phyloP scores from a whole-genome alignment of 495 filamentous ascomycete species.

The Mycothermus thermophilus region DNA sequence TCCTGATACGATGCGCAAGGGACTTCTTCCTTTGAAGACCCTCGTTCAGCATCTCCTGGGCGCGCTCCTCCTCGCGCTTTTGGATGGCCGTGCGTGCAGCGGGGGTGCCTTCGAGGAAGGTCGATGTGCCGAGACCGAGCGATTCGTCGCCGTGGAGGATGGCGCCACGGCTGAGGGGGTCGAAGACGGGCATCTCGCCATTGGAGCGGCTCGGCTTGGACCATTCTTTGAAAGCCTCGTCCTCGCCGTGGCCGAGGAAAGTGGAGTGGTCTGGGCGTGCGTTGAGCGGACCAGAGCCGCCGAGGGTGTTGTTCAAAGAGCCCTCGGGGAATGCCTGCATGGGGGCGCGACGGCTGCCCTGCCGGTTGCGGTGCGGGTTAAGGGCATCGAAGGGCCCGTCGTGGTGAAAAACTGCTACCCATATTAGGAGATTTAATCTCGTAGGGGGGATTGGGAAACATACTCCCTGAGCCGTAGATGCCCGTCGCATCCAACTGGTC shows the following conservation, averaged over 20 bases:
- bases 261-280: slow-evolving; percentile 67
- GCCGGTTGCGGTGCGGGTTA: slow-evolving; percentile 88
- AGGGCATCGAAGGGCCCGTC: slow-evolving; percentile 97
- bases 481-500: slow-evolving; percentile 96
- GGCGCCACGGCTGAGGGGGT: slow-evolving; percentile 41
- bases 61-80: slow-evolving; percentile 56
- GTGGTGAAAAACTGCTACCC: slow-evolving; percentile 76
- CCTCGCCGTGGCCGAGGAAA: slow-evolving; percentile 62
- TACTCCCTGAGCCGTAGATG: slow-evolving; percentile 89
- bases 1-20: slow-evolving; percentile 70
- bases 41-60: slow-evolving; percentile 33
- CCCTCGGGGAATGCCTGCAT: slow-evolving; percentile 94
- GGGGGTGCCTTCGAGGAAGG: slow-evolving; percentile 88
- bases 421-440: no score
- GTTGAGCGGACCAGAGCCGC: slow-evolving; percentile 76
- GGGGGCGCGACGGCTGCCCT: slow-evolving; percentile 67
- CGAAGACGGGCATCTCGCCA: slow-evolving; percentile 34
- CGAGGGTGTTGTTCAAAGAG: slow-evolving; percentile 81
- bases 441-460: slow-evolving; percentile 24
- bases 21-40: slow-evolving; percentile 86
- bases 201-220: slow-evolving; percentile 21
- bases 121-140: slow-evolving; percentile 80
- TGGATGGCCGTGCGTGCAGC: slow-evolving; percentile 75
- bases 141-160: slow-evolving; percentile 73
- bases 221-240: slow-evolving; percentile 81